phyloP scores from a whole-genome alignment of 192 early-diverging fungal species.

The Coemansia erecta region DNA sequence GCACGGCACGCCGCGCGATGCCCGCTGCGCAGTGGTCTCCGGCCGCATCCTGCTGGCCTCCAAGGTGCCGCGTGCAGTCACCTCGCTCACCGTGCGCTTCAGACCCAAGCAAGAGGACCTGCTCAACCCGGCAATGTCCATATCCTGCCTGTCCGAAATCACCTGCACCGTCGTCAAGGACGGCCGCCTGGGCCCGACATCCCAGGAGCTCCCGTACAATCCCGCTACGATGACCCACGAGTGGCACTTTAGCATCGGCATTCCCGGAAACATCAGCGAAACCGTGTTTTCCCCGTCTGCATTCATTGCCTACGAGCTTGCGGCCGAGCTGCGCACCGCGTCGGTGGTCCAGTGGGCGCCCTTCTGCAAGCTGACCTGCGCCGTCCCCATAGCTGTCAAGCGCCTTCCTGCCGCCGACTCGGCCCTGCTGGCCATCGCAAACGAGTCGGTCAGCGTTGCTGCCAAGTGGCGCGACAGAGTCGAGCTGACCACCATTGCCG shows the following conservation, averaged over 20 bases:
- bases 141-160: conserved; percentile 30
- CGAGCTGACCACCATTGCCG: conserved; percentile 36
- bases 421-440: conserved; percentile 25
- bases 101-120: conserved; percentile 36
- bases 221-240: conserved; percentile 15
- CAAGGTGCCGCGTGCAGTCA: conserved; percentile 16
- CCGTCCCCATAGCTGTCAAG: conserved; percentile 33
- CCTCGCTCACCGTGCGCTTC: conserved; percentile 37
- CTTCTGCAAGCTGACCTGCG: conserved; percentile 14
- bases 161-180: conserved; percentile 29
- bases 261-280: conserved; percentile 42
- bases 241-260: conserved; percentile 43
- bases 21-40: conserved; percentile 28
- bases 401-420: conserved; percentile 36
- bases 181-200: conserved; percentile 8
- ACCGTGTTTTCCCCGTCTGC: conserved; percentile 40
- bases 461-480: conserved; percentile 38
- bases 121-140: conserved; percentile 40
- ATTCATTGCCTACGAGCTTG: conserved; percentile 39
- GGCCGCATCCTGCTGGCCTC: conserved; percentile 33
- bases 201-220: conserved; percentile 11
- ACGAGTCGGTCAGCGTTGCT: conserved; percentile 31
- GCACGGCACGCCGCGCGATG: conserved; percentile 32
- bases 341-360: conserved; percentile 14
- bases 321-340: conserved; percentile 32